Base-by-base conservation (phyloP, 2,329 filamentous ascomycete genomes). In the Periconia digitata region DNA sequence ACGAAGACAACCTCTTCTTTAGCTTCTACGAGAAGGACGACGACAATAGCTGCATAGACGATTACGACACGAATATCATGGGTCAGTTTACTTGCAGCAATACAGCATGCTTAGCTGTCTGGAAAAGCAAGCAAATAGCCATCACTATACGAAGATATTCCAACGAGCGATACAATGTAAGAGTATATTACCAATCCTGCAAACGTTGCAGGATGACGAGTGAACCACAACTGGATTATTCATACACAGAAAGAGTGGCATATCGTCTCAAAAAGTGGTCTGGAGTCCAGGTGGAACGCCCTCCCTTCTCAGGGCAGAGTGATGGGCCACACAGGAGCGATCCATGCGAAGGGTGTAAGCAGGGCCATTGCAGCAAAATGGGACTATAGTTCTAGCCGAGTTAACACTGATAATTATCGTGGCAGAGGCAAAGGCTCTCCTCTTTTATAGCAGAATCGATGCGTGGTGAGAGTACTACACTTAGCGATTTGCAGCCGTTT, bases 101-200 rank as follows among this genome's bases (percentile, higher is more conserved):
- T 44, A 3, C 17, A 13, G 20, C 23, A 16, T 77, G 73, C 51
- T 8, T 3, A 3, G 49, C 55, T 1, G 71, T 65, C 41, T 76
- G 74, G 74, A 54, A 58, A 16, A 76, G 74, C 64, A 72, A 67
- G 49, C 45, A 51, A 52, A 70, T 76, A 46, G 69, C 74, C 17
- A 72, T 76, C 35, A 74, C 67, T 0, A 75, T 77, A 37, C 67
- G 73, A 18, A 62, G 72, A 56, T 77, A 76, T 56, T 37, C 52
- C 3, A 56, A 46, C 15, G 12, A 56, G 32, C 56, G 56, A 60
- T 78, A 78, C 53, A 78, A 77, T 54, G 74, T 72, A 38, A 59
- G 70, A 47, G 73, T 78, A 37, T 78, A 76, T 54, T 62, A 75
- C 53, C 73, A 76, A 56, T 64, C 67, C 7, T 77, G 72, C 55